Conservation (phyloP, 108 stramenopile species). For the Nitzschia inconspicua region DNA sequence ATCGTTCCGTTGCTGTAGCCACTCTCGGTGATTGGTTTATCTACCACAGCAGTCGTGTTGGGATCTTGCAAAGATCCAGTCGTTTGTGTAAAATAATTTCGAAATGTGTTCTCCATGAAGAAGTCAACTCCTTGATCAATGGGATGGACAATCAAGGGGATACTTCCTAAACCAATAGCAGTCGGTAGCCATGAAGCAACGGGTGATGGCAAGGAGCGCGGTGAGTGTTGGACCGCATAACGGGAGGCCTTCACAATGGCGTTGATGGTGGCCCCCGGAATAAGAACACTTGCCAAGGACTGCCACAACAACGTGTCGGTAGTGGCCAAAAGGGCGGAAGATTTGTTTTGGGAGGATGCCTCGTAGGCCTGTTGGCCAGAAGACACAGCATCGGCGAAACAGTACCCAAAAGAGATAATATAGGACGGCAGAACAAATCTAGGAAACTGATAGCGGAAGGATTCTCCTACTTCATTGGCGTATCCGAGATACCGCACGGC, state of each 20-base stretch:
- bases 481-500: slow-evolving; percentile 26
- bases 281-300: slow-evolving; percentile 9
- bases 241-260: slow-evolving; percentile 64
- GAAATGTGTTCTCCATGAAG: not conserved
- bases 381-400: not conserved
- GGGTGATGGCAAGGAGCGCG: slow-evolving; percentile 39
- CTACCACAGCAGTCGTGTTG: not conserved
- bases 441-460: not conserved
- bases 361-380: not conserved
- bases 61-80: not conserved
- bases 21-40: not conserved
- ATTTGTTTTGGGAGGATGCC: not conserved
- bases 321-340: not conserved
- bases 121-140: not conserved
- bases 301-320: not conserved
- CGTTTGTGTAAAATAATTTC: not conserved
- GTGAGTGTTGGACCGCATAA: slow-evolving; percentile 48
- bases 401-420: not conserved
- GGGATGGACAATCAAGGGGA: slow-evolving; percentile 73
- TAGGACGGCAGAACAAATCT: not conserved
- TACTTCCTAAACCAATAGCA: slow-evolving; percentile 51
- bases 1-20: not conserved
- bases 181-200: slow-evolving; percentile 74
- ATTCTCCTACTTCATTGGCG: slow-evolving; percentile 74
- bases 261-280: slow-evolving; percentile 79